Evolutionary conservation across 495 filamentous ascomycete genomes (phyloP).

Genomic region (Amniculicola lignicola): DNA sequence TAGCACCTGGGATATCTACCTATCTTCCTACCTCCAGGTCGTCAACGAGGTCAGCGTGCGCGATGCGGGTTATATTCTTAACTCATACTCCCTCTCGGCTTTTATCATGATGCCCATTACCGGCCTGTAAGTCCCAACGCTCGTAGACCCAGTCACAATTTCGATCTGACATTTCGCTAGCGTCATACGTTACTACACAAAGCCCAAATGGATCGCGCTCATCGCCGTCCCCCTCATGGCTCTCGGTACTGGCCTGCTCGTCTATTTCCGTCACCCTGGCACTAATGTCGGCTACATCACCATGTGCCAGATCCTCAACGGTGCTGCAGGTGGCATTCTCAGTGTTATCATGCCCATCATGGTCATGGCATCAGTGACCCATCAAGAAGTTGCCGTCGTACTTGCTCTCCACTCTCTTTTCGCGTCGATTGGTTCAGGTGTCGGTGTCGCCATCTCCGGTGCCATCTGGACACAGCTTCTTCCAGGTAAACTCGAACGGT

Average conservation of each 20-base stretch:
- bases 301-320: slow-evolving; percentile 77
- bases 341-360: slow-evolving; percentile 64
- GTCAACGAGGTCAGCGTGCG: slow-evolving; percentile 58
- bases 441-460: slow-evolving; percentile 58
- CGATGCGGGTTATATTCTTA: slow-evolving; percentile 59
- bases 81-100: slow-evolving; percentile 68
- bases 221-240: slow-evolving; percentile 61
- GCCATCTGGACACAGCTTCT: slow-evolving; percentile 67
- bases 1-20: slow-evolving; percentile 46
- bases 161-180: background rate
- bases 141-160: background rate
- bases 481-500: slow-evolving; percentile 47
- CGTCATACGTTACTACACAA: slow-evolving; percentile 50
- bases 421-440: slow-evolving; percentile 60
- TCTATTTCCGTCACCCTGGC: slow-evolving; percentile 58
- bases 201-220: slow-evolving; percentile 56
- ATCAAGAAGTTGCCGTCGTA: slow-evolving; percentile 63
- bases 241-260: slow-evolving; percentile 65
- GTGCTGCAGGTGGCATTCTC: slow-evolving; percentile 63
- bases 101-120: slow-evolving; percentile 48
- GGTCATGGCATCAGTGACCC: slow-evolving; percentile 60
- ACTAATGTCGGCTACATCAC: slow-evolving; percentile 63
- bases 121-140: slow-evolving; percentile 15
- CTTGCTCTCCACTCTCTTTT: slow-evolving; percentile 62
- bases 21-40: slow-evolving; percentile 65